Evolutionary conservation across 108 stramenopile species (phyloP), one percentile per base, ranked within the genome.

Genomic region (Nannochloropsis oceanica): DNA sequence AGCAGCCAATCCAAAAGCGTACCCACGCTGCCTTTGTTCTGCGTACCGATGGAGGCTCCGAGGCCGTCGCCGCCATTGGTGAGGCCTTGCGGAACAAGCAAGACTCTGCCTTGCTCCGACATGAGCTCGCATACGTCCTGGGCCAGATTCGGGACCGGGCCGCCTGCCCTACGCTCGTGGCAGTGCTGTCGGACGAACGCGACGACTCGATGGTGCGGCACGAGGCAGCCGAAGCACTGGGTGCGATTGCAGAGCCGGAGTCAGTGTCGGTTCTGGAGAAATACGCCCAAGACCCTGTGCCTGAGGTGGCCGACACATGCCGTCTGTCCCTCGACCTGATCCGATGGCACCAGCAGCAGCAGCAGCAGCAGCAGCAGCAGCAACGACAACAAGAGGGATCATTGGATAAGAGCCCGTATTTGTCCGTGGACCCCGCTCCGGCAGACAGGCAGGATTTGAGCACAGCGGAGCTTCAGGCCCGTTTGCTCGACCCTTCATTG

Each of bases 61-160:
- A 90, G 25, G 89, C 88, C 82, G 89, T 90, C 44, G 82, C 22
- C 18, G 81, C 42, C 12, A 80, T 85, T n/a, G 27, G 50, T 27
- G 34, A 80, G 73, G 84, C 26, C 25, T 13, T 81, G 26, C 26
- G 24, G 20, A 42, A 25, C 13, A 85, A 25, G 11, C 43, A 46
- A 42, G 96, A 97, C 82, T 92, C 94, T 0, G 24, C 83, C 18
- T 90, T 99, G 22, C 87, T 99, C 27, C 92, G 99, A 20, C 99
- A 99, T 87, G 99, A 99, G 92, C 93, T 97, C 84, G 98, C 97
- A 42, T 99, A 98, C 89, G 95, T 98, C 12, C 87, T 99, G 81
- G 99, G 99, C 42, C 99, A 99, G 84, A 89, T 99, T 86, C 91
- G 94, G 26, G 91, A 95, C 84, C 85, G 88, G 22, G 34, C 86